Percentiles rank a stretch among this genome's conserved stretches.
These are phyloP conservation scores for Linum usitatissimum DNA, from an alignment of 345 rosid species.

Conservation along the genomic window DNA sequence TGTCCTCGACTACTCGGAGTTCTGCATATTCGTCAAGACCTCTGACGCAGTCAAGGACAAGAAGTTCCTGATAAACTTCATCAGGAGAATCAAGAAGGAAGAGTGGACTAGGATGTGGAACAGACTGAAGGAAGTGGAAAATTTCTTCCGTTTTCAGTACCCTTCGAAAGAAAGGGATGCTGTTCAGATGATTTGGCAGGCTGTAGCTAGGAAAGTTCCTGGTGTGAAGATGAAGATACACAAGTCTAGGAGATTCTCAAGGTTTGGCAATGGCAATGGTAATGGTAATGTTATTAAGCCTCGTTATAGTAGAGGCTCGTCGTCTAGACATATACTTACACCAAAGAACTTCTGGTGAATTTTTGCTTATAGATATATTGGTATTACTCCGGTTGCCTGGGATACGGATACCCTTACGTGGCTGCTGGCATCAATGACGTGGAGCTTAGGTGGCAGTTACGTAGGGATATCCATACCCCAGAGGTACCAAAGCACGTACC, in stretches of 20 bases:
- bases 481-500: too few relatives aligned
- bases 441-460: too few relatives aligned
- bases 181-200: conserved; percentile 91
- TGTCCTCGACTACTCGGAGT: conserved; percentile 73
- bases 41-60: conserved; percentile 57
- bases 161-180: conserved; percentile 61
- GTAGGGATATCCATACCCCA: too few relatives aligned
- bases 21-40: conserved; percentile 74
- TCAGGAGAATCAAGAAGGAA: conserved; percentile 48
- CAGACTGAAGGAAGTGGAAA: conserved; percentile 49
- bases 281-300: background rate
- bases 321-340: conserved; percentile 21
- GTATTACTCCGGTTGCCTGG: too few relatives aligned
- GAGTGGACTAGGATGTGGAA: conserved; percentile 74
- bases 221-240: conserved; percentile 49
- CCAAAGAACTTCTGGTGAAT: conserved; percentile 51
- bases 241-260: conserved; percentile 43
- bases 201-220: conserved; percentile 67
- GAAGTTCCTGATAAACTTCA: conserved; percentile 50
- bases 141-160: conserved; percentile 43
- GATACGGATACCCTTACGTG: too few relatives aligned
- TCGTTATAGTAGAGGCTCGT: background rate
- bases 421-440: too few relatives aligned
- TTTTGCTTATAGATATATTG: background rate
- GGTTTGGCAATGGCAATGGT: conserved; percentile 2